phyloP scores from a whole-genome alignment of 805 yeast genomes.

The Myxozyma sirexii region DNA sequence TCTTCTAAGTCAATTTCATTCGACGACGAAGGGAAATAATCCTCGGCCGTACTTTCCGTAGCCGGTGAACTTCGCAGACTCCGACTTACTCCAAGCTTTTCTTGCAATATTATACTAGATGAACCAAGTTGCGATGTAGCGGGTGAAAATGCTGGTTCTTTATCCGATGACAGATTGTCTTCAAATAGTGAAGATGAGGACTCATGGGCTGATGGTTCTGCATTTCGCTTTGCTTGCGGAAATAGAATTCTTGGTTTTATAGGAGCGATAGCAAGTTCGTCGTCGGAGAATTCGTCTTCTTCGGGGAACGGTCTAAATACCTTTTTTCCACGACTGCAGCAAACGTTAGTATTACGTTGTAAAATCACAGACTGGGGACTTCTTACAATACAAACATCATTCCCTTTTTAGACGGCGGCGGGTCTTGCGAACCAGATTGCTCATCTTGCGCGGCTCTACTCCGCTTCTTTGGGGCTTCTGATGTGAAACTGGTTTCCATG shows the following conservation, averaged over 20 bases:
- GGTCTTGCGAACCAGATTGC: not conserved
- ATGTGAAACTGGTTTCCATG: not conserved
- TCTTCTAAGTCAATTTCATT: slow-evolving; percentile 15
- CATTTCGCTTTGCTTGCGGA: slow-evolving; percentile 5
- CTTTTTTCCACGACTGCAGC: slow-evolving; percentile 26
- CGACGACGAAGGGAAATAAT: not conserved
- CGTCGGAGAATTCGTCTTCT: slow-evolving; percentile 13
- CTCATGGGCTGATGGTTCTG: not conserved
- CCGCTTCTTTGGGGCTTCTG: slow-evolving; percentile 8
- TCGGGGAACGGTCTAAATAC: slow-evolving; percentile 25
- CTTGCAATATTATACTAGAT: slow-evolving; percentile 12
- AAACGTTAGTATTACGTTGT: not conserved
- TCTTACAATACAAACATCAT: slow-evolving; percentile 32
- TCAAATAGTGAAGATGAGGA: not conserved
- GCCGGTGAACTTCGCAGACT: not conserved
- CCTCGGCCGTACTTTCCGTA: not conserved
- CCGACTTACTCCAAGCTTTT: slow-evolving; percentile 13
- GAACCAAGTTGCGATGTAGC: slow-evolving; percentile 12
- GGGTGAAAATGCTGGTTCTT: slow-evolving; percentile 1
- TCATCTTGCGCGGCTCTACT: not conserved
- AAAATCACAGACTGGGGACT: too few relatives aligned
- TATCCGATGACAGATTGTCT: not conserved
- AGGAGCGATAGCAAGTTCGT: slow-evolving; percentile 27
- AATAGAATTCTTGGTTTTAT: slow-evolving; percentile 25
- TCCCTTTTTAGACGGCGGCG: slow-evolving; percentile 23